Conservation (phyloP, 257 asterid species). For the Jacaranda mimosifolia region DNA sequence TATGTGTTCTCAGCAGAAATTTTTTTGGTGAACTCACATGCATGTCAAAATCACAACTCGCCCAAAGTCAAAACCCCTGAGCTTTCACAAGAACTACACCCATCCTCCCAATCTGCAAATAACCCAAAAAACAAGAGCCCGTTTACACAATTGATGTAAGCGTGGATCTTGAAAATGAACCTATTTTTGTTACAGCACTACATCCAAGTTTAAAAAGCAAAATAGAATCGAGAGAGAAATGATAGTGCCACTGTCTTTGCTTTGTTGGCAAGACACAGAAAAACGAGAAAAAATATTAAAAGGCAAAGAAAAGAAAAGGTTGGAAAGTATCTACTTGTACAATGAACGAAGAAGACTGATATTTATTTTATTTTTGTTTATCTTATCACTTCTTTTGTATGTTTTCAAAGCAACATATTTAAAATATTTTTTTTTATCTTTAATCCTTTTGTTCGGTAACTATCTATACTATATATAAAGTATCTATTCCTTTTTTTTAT, state of each 20-base stretch:
- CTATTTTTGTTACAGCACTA: not conserved
- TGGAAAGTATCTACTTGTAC: not conserved
- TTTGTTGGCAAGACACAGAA: slow-evolving; percentile 19
- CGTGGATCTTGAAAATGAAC: slow-evolving; percentile 13
- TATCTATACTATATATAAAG: no score
- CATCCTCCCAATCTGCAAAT: slow-evolving; percentile 35
- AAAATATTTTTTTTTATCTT: no score
- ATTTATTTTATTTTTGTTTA: no score
- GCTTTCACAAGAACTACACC: not conserved
- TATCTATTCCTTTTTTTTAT: no score
- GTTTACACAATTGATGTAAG: slow-evolving; percentile 11
- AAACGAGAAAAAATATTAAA: not conserved
- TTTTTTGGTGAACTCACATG: not conserved
- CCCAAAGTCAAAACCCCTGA: slow-evolving; percentile 28
- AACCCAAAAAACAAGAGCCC: not conserved
- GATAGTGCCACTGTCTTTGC: not conserved
- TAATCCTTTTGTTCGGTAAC: no score
- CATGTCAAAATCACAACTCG: slow-evolving; percentile 17
- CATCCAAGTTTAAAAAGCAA: not conserved
- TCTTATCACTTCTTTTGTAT: no score
- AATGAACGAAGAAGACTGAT: not conserved
- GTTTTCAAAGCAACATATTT: no score
- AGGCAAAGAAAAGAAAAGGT: not conserved
- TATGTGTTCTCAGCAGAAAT: slow-evolving; percentile 12
- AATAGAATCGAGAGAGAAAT: not conserved